A percentile compares a stretch with the other conserved stretches of the same genome.
These are phyloP conservation scores for Candida railenensis DNA, from an alignment of 805 yeast genomes.

Conservation along the genomic window DNA sequence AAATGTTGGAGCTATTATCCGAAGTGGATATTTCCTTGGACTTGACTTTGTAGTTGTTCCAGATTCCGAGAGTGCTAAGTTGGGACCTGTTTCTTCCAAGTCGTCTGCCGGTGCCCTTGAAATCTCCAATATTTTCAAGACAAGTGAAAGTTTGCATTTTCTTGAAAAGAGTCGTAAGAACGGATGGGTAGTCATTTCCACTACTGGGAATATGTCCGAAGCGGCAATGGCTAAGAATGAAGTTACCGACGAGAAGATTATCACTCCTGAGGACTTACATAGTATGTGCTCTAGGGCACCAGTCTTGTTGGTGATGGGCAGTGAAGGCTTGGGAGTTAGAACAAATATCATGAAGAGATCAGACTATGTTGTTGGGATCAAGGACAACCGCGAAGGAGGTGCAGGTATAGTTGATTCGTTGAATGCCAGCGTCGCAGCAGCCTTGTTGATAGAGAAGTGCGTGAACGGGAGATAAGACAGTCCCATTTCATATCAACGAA, in stretches of 20 bases:
- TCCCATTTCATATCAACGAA: too few species aligned
- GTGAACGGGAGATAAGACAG: too few species aligned
- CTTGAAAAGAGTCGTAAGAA: constrained; percentile 52
- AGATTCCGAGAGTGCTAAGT: constrained; percentile 65
- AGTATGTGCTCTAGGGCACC: constrained; percentile 52
- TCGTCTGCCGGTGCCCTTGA: constrained; percentile 87
- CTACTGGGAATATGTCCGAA: constrained; percentile 49
- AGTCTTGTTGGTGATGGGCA: constrained; percentile 71
- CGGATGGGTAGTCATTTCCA: constrained; percentile 67
- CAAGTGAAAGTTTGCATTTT: constrained; percentile 59
- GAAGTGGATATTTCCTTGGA: constrained; percentile 81
- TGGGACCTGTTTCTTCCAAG: constrained; percentile 77
- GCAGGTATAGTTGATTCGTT: constrained; percentile 63
- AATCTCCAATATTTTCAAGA: constrained; percentile 58
- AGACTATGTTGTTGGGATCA: constrained; percentile 48
- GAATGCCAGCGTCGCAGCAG: constrained; percentile 89
- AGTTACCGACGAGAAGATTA: constrained; percentile 21
- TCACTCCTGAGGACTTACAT: constrained; percentile 44
- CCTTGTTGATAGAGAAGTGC: constrained; percentile 47
- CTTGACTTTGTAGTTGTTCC: constrained; percentile 77
- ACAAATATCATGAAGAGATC: constrained; percentile 59
- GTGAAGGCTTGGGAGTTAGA: constrained; percentile 83
- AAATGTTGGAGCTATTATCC: constrained; percentile 77
- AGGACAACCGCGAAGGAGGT: constrained; percentile 26
- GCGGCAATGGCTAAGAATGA: constrained; percentile 25